A percentile compares a stretch with the other conserved stretches of the same genome.
Conservation (phyloP, 345 rosid genomes). For the Linum trigynum region DNA sequence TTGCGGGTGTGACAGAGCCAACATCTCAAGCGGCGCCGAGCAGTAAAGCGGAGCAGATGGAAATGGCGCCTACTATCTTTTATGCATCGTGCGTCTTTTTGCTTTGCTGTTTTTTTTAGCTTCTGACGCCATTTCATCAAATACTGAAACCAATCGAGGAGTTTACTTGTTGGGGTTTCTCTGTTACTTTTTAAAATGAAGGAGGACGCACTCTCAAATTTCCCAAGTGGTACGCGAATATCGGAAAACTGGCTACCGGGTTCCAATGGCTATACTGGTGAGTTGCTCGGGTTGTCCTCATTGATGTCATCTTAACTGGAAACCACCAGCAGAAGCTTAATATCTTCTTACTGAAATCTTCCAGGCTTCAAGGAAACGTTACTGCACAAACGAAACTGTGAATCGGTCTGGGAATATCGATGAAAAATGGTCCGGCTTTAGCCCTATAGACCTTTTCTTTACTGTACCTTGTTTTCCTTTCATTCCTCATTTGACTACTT, state of each 20-base stretch:
- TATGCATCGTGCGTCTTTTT: conserved; percentile 63
- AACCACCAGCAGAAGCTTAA: not conserved
- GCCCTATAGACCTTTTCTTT: conserved; percentile 1
- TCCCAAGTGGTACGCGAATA: conserved; percentile 85
- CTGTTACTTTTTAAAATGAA: conserved; percentile 15
- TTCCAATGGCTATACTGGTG: conserved; percentile 93
- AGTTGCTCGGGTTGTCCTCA: conserved; percentile 8
- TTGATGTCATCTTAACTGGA: not conserved
- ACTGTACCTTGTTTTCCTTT: not conserved
- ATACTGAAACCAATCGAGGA: not conserved
- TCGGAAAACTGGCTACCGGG: conserved; percentile 77
- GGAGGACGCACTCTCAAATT: conserved; percentile 96
- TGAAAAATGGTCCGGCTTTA: conserved; percentile 66
- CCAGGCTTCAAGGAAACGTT: conserved; percentile 88
- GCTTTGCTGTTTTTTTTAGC: not conserved
- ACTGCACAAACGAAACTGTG: conserved; percentile 68
- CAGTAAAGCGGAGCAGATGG: conserved; percentile 36
- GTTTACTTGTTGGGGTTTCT: not conserved
- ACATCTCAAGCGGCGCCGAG: conserved; percentile 25
- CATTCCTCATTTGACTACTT: conserved; percentile 14
- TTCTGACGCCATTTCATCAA: not conserved
- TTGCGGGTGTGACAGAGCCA: conserved; percentile 25
- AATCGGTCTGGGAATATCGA: conserved; percentile 65
- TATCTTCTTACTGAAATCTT: not conserved
- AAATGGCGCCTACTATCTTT: conserved; percentile 46